Conservation (phyloP, 345 rosid genomes). For the Aethionema arabicum region DNA sequence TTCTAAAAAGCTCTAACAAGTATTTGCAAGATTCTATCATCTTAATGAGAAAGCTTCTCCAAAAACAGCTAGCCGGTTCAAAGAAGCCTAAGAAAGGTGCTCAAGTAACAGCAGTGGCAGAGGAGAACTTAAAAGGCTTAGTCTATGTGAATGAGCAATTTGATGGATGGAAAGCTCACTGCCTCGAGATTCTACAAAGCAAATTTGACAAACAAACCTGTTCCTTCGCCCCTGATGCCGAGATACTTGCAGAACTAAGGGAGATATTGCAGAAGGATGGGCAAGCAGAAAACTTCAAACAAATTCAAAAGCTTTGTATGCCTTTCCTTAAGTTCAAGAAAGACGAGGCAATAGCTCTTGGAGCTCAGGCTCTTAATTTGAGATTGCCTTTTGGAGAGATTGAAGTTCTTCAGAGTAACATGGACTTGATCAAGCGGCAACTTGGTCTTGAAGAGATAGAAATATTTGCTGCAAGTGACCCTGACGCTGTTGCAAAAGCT, state of each 20-base stretch:
- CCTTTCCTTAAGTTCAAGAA: constrained; percentile 90
- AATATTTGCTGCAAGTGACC: constrained; percentile 50
- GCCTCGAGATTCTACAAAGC: constrained; percentile 67
- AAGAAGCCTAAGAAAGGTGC: constrained; percentile 73
- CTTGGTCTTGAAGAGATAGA: constrained; percentile 66
- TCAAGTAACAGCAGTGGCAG: constrained; percentile 48
- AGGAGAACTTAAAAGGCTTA: constrained; percentile 55
- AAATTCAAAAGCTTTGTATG: constrained; percentile 73
- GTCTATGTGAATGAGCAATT: constrained; percentile 75
- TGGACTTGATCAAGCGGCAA: constrained; percentile 78
- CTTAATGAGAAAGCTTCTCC: constrained; percentile 74
- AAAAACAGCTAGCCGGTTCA: constrained; percentile 63
- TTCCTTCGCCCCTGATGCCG: constrained; percentile 63
- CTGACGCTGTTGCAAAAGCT: constrained; percentile 48
- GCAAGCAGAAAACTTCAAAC: constrained; percentile 58
- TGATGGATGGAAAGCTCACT: constrained; percentile 88
- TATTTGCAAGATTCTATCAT: constrained; percentile 87
- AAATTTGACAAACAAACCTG: constrained; percentile 47
- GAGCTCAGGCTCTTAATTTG: constrained; percentile 72
- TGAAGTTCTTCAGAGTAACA: constrained; percentile 69
- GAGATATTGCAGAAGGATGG: constrained; percentile 62
- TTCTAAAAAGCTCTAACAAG: constrained; percentile 79
- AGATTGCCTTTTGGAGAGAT: constrained; percentile 84
- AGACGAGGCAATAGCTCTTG: constrained; percentile 67
- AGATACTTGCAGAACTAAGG: constrained; percentile 60